Evolutionary conservation across 2,329 filamentous ascomycete species (phyloP).

Genomic region (Diaporthe vexans): DNA sequence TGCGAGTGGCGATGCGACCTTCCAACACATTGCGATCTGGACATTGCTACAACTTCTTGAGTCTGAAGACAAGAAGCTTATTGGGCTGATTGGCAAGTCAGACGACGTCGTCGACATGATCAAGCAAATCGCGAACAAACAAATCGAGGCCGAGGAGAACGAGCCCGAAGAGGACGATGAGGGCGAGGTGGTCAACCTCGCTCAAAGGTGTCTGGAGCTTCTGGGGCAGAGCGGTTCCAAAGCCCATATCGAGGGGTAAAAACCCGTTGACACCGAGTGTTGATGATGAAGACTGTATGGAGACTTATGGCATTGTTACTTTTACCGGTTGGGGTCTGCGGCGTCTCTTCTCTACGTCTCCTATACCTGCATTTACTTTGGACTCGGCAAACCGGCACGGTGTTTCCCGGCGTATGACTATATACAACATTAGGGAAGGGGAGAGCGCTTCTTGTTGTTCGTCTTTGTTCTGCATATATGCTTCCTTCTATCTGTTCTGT

Average conservation of each 20-base stretch:
- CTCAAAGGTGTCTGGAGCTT: slow-evolving; percentile 89
- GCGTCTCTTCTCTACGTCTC: slow-evolving; percentile 48
- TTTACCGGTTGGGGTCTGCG: slow-evolving; percentile 35
- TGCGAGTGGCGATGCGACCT: slow-evolving; percentile 93
- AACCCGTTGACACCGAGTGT: background rate
- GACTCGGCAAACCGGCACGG: slow-evolving; percentile 56
- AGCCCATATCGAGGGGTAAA: slow-evolving; percentile 83
- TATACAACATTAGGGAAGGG: slow-evolving; percentile 43
- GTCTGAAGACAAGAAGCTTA: slow-evolving; percentile 91
- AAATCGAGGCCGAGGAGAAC: slow-evolving; percentile 88
- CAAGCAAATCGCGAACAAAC: slow-evolving; percentile 89
- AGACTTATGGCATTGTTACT: slow-evolving; percentile 38
- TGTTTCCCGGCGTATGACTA: slow-evolving; percentile 59
- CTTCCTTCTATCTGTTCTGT: slow-evolving; percentile 28
- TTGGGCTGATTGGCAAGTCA: slow-evolving; percentile 88
- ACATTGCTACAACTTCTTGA: slow-evolving; percentile 95
- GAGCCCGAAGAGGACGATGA: slow-evolving; percentile 92
- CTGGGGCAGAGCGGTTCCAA: slow-evolving; percentile 83
- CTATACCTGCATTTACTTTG: slow-evolving; percentile 52
- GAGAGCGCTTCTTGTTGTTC: slow-evolving; percentile 43
- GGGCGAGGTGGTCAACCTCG: slow-evolving; percentile 91
- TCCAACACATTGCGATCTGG: slow-evolving; percentile 99
- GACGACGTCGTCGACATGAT: slow-evolving; percentile 95
- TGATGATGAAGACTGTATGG: slow-evolving; percentile 32
- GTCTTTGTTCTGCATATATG: slow-evolving; percentile 43